These are phyloP conservation scores for Hyphodiscus sp. DNA, from an alignment of 2,329 filamentous ascomycete species.

Conservation along the genomic window DNA sequence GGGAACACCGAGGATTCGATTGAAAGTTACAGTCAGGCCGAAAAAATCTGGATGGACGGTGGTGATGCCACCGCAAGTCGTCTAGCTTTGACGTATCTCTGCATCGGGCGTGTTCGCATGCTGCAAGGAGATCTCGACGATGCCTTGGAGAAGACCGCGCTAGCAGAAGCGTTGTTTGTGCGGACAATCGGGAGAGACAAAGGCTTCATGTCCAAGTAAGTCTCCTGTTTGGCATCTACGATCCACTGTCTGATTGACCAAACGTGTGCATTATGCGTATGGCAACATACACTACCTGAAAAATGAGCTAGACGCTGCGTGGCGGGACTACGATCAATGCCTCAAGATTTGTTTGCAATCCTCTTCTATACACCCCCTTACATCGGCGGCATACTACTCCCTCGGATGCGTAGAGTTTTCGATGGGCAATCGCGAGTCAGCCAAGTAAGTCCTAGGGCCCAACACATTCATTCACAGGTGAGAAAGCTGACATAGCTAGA, in stretches of 20 bases:
- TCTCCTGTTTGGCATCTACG: background rate
- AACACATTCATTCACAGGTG: background rate
- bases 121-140: background rate
- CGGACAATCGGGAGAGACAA: background rate
- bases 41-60: background rate
- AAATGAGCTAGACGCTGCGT: background rate
- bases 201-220: background rate
- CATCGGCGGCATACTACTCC: conserved; percentile 3
- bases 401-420: background rate
- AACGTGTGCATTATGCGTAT: conserved; percentile 6
- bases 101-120: background rate
- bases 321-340: background rate
- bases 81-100: conserved; percentile 4
- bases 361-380: conserved; percentile 2
- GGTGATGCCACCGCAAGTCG: background rate
- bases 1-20: background rate
- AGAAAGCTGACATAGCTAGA: background rate
- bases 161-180: background rate
- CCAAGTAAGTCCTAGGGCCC: background rate
- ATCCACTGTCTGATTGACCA: background rate
- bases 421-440: background rate
- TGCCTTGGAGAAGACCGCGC: background rate
- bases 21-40: background rate
- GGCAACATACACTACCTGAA: conserved; percentile 4
- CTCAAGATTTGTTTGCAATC: background rate